Conservation (phyloP, 2,329 filamentous ascomycete species). For the Colletotrichum australisinense region DNA sequence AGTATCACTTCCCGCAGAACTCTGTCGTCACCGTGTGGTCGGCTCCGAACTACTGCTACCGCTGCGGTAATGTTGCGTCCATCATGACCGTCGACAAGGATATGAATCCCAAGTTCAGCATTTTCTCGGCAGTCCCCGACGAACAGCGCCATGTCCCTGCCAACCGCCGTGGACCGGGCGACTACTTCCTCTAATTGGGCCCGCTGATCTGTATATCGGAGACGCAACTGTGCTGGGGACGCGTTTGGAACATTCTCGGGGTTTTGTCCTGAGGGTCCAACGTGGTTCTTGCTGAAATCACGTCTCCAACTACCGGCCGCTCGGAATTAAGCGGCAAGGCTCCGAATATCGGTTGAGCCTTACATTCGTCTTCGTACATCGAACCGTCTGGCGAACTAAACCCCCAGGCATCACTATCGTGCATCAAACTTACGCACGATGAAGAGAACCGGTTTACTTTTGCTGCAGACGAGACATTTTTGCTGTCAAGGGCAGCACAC, state of each 20-base stretch:
- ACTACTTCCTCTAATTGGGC: constrained; percentile 72
- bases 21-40: constrained; percentile 99
- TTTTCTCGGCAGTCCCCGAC: constrained; percentile 90
- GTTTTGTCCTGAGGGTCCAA: not conserved
- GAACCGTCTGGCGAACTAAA: not conserved
- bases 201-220: not conserved
- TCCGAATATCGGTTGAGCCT: not conserved
- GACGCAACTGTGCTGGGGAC: not conserved
- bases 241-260: not conserved
- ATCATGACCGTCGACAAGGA: constrained; percentile 93
- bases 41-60: constrained; percentile 94
- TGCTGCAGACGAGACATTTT: not conserved
- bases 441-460: constrained; percentile 17
- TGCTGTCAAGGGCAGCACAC: not conserved
- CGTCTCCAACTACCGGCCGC: not conserved
- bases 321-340: not conserved
- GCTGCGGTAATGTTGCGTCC: constrained; percentile 95
- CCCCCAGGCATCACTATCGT: not conserved
- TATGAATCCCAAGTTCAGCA: constrained; percentile 90
- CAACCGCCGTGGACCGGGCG: constrained; percentile 73
- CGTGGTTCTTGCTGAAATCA: not conserved
- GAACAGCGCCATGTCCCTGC: constrained; percentile 84
- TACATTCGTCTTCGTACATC: constrained; percentile 5
- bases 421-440: not conserved
- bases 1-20: constrained; percentile 95